A percentile compares a stretch with the other conserved stretches of the same genome.
These are phyloP conservation scores for Aspergillus vadensis DNA, from an alignment of 2,329 filamentous ascomycete species.

Conservation along the genomic window DNA sequence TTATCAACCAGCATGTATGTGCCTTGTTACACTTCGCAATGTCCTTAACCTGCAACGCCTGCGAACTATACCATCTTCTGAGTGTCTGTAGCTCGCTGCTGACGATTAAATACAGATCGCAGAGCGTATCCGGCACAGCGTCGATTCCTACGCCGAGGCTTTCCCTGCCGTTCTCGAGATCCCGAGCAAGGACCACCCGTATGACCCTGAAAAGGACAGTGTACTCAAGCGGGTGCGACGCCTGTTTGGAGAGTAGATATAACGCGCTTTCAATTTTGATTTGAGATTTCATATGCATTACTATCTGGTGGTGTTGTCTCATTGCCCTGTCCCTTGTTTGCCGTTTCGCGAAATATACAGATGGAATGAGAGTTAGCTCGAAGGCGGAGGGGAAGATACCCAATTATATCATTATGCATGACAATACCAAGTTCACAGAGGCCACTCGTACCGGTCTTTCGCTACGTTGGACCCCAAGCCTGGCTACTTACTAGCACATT, in stretches of 20 bases:
- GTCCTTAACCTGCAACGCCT: neutral
- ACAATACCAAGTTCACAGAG: neutral
- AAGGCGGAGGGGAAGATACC: slow-evolving; percentile 21
- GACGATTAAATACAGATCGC: slow-evolving; percentile 65
- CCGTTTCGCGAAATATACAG: neutral
- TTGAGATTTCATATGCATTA: slow-evolving; percentile 7
- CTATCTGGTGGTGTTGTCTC: neutral
- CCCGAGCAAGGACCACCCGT: slow-evolving; percentile 97
- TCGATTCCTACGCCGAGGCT: slow-evolving; percentile 89
- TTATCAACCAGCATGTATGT: slow-evolving; percentile 95
- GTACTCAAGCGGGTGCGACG: slow-evolving; percentile 84
- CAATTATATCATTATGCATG: slow-evolving; percentile 14
- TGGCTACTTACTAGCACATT: neutral
- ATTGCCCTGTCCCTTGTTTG: neutral
- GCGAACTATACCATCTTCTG: too few species aligned
- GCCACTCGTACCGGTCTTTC: neutral
- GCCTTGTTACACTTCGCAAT: neutral
- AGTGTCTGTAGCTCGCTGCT: neutral
- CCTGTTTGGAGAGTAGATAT: slow-evolving; percentile 61
- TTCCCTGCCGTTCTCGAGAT: slow-evolving; percentile 98
- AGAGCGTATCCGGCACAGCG: slow-evolving; percentile 84
- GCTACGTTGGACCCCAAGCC: neutral
- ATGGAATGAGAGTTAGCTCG: neutral
- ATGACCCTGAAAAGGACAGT: slow-evolving; percentile 98
- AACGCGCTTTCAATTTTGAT: slow-evolving; percentile 1